phyloP scores from a whole-genome alignment of 139 green algal species.

The Spirogloea muscicola region DNA sequence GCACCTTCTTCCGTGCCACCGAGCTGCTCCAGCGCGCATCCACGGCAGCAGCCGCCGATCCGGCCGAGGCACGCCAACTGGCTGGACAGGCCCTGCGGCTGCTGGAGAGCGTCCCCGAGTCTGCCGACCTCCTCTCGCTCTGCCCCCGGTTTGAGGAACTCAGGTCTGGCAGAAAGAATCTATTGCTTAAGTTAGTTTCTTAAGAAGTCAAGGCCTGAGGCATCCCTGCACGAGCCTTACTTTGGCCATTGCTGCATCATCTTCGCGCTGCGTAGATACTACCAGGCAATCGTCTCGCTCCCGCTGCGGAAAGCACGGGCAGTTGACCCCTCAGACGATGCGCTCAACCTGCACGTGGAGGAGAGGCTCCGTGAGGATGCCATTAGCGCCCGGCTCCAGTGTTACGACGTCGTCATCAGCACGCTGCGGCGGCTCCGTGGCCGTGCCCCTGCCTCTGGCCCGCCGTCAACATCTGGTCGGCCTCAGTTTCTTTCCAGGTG shows the following conservation, averaged over 20 bases:
- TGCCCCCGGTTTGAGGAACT: slow-evolving; percentile 37
- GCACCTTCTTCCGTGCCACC: slow-evolving; percentile 24
- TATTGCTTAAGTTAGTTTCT: too few species aligned
- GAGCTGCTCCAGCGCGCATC: slow-evolving; percentile 16
- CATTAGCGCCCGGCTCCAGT: slow-evolving; percentile 18
- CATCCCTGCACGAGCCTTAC: too few species aligned
- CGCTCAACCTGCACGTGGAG: slow-evolving; percentile 20
- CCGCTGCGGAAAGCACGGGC: slow-evolving; percentile 26
- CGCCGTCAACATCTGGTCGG: too few species aligned
- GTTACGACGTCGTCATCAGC: slow-evolving; percentile 23
- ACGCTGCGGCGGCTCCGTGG: slow-evolving; percentile 3
- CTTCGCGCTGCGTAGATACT: slow-evolving; percentile 21
- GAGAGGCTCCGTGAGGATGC: background rate
- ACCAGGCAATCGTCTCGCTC: slow-evolving; percentile 37
- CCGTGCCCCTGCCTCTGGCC: background rate
- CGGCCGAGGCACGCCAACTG: background rate
- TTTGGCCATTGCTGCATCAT: too few species aligned
- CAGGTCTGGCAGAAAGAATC: too few species aligned
- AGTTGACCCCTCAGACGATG: slow-evolving; percentile 27
- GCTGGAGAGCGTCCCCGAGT: slow-evolving; percentile 17
- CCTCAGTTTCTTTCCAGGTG: too few species aligned
- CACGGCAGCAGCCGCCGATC: background rate
- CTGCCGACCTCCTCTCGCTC: slow-evolving; percentile 17
- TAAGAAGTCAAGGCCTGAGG: too few species aligned
- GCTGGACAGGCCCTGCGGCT: slow-evolving; percentile 18